These are phyloP conservation scores for Phaeotremella fagi DNA, from an alignment of 768 basidiomycete species.

Conservation along the genomic window DNA sequence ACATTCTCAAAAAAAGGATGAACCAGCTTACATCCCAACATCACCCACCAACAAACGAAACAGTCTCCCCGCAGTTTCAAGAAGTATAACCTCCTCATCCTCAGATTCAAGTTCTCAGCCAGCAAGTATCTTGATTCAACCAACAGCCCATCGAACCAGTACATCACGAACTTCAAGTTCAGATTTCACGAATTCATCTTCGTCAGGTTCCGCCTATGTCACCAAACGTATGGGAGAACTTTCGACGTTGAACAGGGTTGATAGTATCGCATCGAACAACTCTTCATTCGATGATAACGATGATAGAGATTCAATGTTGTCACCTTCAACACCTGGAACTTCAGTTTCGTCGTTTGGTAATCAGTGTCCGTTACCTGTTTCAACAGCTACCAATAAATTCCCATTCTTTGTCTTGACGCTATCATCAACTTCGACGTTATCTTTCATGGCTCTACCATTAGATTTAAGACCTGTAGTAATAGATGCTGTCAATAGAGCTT, in stretches of 20 bases:
- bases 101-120: neutral
- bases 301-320: neutral
- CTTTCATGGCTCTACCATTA: constrained; percentile 37
- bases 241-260: constrained; percentile 17
- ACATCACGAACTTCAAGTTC: neutral
- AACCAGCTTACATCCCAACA: constrained; percentile 7
- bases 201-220: constrained; percentile 9
- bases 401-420: constrained; percentile 38
- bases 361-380: constrained; percentile 32
- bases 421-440: constrained; percentile 30
- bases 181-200: constrained; percentile 12
- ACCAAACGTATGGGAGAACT: constrained; percentile 17
- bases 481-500: constrained; percentile 27
- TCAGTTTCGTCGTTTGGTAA: constrained; percentile 30
- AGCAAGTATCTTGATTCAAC: neutral
- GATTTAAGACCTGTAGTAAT: constrained; percentile 24
- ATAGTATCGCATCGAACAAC: constrained; percentile 12
- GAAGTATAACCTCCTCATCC: neutral
- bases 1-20: neutral
- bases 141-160: neutral
- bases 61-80: neutral
- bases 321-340: constrained; percentile 28
- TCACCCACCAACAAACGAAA: neutral
- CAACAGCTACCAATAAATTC: constrained; percentile 14
- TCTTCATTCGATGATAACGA: constrained; percentile 13